Conservation (phyloP, 2,329 filamentous ascomycete genomes). For the Pestalotiopsis sp. region DNA sequence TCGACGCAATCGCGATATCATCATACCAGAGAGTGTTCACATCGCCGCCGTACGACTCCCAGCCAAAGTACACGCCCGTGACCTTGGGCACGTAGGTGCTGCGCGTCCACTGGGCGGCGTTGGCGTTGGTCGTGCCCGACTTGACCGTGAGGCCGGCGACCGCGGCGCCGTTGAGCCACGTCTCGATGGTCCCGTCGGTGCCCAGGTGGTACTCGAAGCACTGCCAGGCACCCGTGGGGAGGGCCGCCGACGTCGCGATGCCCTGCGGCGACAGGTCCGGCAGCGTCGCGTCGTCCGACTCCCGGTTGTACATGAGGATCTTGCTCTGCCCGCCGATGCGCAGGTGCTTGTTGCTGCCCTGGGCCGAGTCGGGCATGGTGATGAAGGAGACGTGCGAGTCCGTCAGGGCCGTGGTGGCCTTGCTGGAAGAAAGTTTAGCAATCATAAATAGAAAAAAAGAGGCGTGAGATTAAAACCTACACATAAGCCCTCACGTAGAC, state of each 20-base stretch:
- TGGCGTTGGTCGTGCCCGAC: conserved; percentile 49
- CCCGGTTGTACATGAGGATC: conserved; percentile 68
- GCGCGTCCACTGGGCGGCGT: conserved; percentile 55
- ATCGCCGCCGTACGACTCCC: conserved; percentile 65
- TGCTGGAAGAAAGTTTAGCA: conserved; percentile 38
- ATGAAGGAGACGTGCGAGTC: conserved; percentile 64
- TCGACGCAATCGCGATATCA: conserved; percentile 53
- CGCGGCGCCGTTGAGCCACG: conserved; percentile 57
- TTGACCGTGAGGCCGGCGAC: conserved; percentile 54
- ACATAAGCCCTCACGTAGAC: conserved; percentile 59
- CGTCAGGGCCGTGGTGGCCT: conserved; percentile 59
- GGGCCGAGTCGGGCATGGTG: conserved; percentile 62
- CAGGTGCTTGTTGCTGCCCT: conserved; percentile 59
- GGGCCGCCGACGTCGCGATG: conserved; percentile 53
- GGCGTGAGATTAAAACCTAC: conserved; percentile 40
- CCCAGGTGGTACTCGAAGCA: conserved; percentile 66
- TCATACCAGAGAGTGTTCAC: conserved; percentile 67
- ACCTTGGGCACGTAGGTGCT: conserved; percentile 53
- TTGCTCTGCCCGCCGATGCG: conserved; percentile 63
- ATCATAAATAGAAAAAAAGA: neutral
- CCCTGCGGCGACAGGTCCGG: conserved; percentile 63
- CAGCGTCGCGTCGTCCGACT: conserved; percentile 63
- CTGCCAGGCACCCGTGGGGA: conserved; percentile 54
- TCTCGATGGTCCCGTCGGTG: conserved; percentile 60
- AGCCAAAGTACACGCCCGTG: conserved; percentile 61